Percentiles rank a stretch among this genome's conserved stretches.
Evolutionary conservation across 2,329 filamentous ascomycete genomes (phyloP).

Genomic region (Atkinsonella texensis): DNA sequence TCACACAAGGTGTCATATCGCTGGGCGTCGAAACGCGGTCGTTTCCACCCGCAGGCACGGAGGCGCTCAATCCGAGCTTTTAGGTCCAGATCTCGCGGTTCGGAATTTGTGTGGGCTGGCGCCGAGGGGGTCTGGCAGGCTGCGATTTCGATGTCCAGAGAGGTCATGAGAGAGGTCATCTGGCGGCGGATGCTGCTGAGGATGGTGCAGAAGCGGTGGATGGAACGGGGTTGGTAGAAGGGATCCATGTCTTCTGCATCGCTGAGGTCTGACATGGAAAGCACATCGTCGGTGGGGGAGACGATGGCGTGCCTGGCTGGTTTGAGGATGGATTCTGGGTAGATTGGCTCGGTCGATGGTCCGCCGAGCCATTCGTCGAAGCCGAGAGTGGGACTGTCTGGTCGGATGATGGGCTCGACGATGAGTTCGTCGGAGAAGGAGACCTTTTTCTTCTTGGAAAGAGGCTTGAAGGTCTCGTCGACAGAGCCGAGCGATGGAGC

Average conservation of each 20-base stretch:
- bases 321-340: constrained; percentile 12
- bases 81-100: constrained; percentile 28
- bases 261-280: constrained; percentile 5
- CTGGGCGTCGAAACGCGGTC: constrained; percentile 40
- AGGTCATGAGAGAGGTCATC: constrained; percentile 34
- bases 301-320: background rate
- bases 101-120: constrained; percentile 18
- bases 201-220: constrained; percentile 37
- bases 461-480: constrained; percentile 7
- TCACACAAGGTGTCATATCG: constrained; percentile 42
- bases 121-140: constrained; percentile 14
- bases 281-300: background rate
- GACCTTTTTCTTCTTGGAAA: constrained; percentile 26
- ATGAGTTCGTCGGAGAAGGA: constrained; percentile 23
- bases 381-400: constrained; percentile 48
- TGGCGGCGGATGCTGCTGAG: constrained; percentile 36
- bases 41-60: constrained; percentile 41
- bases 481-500: constrained; percentile 24
- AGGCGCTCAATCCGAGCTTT: constrained; percentile 41
- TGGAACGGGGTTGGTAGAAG: constrained; percentile 29
- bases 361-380: constrained; percentile 31
- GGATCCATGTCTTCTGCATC: constrained; percentile 14
- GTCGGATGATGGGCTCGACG: constrained; percentile 38
- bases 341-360: constrained; percentile 10
- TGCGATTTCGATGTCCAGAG: constrained; percentile 29